Conservation (phyloP, 2,329 filamentous ascomycete genomes). For the Raffaelea albimanens region DNA sequence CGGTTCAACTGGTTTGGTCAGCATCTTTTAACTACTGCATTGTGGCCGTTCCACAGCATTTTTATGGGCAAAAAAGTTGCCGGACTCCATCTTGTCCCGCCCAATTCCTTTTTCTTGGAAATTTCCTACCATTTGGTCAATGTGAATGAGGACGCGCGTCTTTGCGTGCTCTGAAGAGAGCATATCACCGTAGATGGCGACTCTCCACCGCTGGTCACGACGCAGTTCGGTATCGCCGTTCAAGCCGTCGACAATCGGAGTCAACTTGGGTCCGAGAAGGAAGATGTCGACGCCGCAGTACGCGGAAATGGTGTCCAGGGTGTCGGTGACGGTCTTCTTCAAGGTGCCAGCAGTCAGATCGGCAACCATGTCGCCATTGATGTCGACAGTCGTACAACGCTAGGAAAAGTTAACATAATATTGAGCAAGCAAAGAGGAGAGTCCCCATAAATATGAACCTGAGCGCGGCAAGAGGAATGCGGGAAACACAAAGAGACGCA, state of each 20-base stretch:
- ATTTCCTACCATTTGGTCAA: constrained; percentile 75
- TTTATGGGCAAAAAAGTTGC: no score
- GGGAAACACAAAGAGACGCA: not conserved
- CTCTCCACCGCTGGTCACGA: constrained; percentile 81
- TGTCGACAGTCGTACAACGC: constrained; percentile 88
- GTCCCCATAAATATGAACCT: not conserved
- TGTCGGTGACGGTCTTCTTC: constrained; percentile 67
- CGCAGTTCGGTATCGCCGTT: constrained; percentile 75
- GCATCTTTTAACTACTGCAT: no score
- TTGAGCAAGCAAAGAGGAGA: constrained; percentile 8
- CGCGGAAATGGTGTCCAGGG: constrained; percentile 75
- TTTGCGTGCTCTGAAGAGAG: constrained; percentile 96
- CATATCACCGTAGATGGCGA: constrained; percentile 91
- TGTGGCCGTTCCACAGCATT: no score
- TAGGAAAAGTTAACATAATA: constrained; percentile 25
- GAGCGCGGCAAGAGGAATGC: not conserved
- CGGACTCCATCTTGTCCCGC: no score
- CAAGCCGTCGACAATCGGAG: constrained; percentile 63
- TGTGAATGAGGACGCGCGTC: constrained; percentile 91
- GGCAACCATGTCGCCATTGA: constrained; percentile 83
- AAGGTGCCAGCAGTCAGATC: constrained; percentile 59
- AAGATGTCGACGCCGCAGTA: constrained; percentile 97
- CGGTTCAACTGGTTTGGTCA: constrained; percentile 51
- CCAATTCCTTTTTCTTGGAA: no score
- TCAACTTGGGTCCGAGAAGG: constrained; percentile 79